Conservation (phyloP, 2,329 filamentous ascomycete species). For the Paraphaeosphaeria sporulosa region DNA sequence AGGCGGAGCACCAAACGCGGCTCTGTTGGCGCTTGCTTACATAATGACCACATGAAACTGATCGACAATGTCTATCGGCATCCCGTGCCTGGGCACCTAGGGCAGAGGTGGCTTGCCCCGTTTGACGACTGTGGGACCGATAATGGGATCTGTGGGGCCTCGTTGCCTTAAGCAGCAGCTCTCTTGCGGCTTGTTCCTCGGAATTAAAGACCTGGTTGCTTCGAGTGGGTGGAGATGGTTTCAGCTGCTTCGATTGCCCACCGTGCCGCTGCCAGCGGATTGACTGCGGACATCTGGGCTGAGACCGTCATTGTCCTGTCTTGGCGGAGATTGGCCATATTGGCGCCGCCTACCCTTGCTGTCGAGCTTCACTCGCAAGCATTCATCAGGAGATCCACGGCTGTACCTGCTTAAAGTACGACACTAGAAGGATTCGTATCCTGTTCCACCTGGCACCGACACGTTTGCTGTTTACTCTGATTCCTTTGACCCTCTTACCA, state of each 20-base stretch:
- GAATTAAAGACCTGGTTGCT: not conserved
- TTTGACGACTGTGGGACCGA: conserved; percentile 7
- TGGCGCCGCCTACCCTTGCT: not conserved
- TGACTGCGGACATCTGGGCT: not conserved
- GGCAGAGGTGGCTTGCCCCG: not conserved
- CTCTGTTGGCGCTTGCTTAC: not conserved
- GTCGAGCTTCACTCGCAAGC: conserved; percentile 6
- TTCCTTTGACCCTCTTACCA: not conserved
- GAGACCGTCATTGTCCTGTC: conserved; percentile 2
- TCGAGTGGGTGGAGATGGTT: conserved; percentile 10
- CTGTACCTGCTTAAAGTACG: not conserved
- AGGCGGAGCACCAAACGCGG: not conserved
- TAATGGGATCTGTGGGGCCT: not conserved
- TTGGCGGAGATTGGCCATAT: not conserved
- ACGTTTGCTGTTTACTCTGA: conserved; percentile 1
- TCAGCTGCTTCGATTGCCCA: conserved; percentile 8
- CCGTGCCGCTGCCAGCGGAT: conserved; percentile 3
- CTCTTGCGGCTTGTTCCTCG: not conserved
- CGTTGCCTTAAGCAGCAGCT: not conserved
- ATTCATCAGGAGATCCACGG: not conserved
- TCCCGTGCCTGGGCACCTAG: conserved; percentile 1
- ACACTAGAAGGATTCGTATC: not conserved
- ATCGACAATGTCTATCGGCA: conserved; percentile 3
- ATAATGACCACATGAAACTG: conserved; percentile 7
- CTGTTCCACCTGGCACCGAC: not conserved